A percentile compares a stretch with the other conserved stretches of the same genome.
Evolutionary conservation across 805 yeast genomes (phyloP).

Genomic region (Barnettozyma botsteinii): DNA sequence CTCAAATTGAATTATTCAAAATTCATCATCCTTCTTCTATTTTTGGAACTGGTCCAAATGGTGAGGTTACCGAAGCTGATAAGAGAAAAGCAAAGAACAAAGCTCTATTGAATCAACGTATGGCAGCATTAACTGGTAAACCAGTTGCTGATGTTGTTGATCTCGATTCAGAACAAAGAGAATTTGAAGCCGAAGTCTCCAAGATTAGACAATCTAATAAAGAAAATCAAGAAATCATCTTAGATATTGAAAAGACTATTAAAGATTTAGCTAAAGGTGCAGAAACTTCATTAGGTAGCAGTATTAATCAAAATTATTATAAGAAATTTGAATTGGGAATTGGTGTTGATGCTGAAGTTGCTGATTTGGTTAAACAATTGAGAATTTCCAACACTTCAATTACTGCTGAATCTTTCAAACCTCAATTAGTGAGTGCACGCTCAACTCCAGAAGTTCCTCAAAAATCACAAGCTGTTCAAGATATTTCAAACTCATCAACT

Average conservation of each 20-base stretch:
- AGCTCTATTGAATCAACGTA: conserved; percentile 73
- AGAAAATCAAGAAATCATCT: conserved; percentile 52
- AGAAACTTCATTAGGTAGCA: conserved; percentile 27
- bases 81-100: conserved; percentile 73
- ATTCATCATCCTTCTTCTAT: conserved; percentile 64
- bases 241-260: conserved; percentile 69
- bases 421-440: conserved; percentile 4
- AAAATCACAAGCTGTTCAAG: conserved; percentile 3
- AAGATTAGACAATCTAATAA: conserved; percentile 48
- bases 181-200: conserved; percentile 45
- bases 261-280: conserved; percentile 46
- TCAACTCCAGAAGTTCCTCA: conserved; percentile 11
- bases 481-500: conserved; percentile 18
- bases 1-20: conserved; percentile 61
- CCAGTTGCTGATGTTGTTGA: conserved; percentile 39
- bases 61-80: conserved; percentile 79
- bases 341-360: conserved; percentile 67
- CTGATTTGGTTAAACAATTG: conserved; percentile 53
- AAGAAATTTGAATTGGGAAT: conserved; percentile 78
- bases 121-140: conserved; percentile 91
- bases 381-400: conserved; percentile 22
- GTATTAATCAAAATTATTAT: conserved; percentile 42
- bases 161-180: conserved; percentile 30
- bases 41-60: conserved; percentile 82
- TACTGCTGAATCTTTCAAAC: too few relatives aligned